A percentile compares a stretch with the other conserved stretches of the same genome.
These are phyloP conservation scores for Colletotrichum sp. DNA, from an alignment of 2,329 filamentous ascomycete species.

Conservation along the genomic window DNA sequence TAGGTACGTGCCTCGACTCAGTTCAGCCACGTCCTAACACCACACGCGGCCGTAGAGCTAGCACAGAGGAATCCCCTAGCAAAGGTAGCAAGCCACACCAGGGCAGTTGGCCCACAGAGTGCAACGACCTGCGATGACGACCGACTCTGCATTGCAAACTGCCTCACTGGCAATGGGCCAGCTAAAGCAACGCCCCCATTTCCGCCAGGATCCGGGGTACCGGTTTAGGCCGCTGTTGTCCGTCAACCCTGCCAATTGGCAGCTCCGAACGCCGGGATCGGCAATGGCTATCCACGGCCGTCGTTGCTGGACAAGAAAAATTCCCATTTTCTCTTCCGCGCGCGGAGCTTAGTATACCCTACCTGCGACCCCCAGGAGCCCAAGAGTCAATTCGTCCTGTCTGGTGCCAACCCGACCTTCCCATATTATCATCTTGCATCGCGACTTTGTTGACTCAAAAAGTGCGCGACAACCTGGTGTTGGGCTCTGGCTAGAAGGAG, in stretches of 20 bases:
- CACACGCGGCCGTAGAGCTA: background rate
- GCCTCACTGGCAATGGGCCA: background rate
- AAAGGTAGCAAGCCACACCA: background rate
- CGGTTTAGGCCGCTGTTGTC: conserved; percentile 15
- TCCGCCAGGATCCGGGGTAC: conserved; percentile 11
- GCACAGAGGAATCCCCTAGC: background rate
- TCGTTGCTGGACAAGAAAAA: conserved; percentile 14
- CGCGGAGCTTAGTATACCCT: conserved; percentile 14
- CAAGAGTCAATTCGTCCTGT: background rate
- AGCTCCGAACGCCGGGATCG: conserved; percentile 19
- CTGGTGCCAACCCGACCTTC: background rate
- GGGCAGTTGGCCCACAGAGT: background rate
- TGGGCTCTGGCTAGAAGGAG: background rate
- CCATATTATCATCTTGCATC: background rate
- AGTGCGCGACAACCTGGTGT: background rate
- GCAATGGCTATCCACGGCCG: conserved; percentile 20
- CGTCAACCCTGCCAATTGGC: conserved; percentile 6
- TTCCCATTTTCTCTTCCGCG: conserved; percentile 18
- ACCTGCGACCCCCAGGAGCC: background rate
- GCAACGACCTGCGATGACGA: background rate
- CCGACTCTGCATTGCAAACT: background rate
- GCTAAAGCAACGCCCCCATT: background rate
- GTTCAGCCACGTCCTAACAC: background rate
- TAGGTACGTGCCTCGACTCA: background rate
- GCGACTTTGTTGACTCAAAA: background rate